A percentile compares a stretch with the other conserved stretches of the same genome.
These are phyloP conservation scores for Diaporthe aspalathi DNA, from an alignment of 2,329 filamentous ascomycete genomes.

Conservation along the genomic window DNA sequence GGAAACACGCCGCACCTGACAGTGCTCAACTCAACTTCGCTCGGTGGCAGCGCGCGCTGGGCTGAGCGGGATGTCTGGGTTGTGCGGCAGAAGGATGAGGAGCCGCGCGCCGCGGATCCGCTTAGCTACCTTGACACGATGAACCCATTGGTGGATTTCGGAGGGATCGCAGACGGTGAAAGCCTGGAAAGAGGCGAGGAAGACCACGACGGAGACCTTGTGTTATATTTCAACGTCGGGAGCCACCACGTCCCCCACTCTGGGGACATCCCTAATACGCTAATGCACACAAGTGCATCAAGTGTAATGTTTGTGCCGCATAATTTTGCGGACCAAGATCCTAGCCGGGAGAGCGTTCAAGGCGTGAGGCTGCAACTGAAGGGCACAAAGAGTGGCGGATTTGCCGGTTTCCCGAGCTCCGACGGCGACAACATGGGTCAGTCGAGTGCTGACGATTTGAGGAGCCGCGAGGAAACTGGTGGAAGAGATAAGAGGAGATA, in stretches of 20 bases:
- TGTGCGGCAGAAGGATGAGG: conserved; percentile 57
- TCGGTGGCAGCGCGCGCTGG: conserved; percentile 45
- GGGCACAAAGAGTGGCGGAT: conserved; percentile 38
- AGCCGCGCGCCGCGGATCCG: conserved; percentile 52
- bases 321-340: conserved; percentile 53
- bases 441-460: conserved; percentile 26
- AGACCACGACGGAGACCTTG: conserved; percentile 43
- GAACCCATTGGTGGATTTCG: conserved; percentile 55
- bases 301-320: conserved; percentile 52
- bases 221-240: conserved; percentile 57
- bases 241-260: conserved; percentile 58
- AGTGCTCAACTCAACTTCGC: conserved; percentile 48
- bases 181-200: conserved; percentile 45
- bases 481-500: conserved; percentile 9
- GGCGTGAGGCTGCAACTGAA: conserved; percentile 41
- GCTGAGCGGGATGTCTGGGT: conserved; percentile 51
- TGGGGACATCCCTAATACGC: conserved; percentile 58
- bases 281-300: conserved; percentile 53
- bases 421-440: conserved; percentile 1
- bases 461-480: conserved; percentile 18
- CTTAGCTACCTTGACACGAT: conserved; percentile 50
- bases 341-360: conserved; percentile 47
- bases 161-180: conserved; percentile 51
- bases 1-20: conserved; percentile 42
- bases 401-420: conserved; percentile 34